Evolutionary conservation across 495 filamentous ascomycete genomes (phyloP).

Genomic region (Oleoguttula mirabilis): DNA sequence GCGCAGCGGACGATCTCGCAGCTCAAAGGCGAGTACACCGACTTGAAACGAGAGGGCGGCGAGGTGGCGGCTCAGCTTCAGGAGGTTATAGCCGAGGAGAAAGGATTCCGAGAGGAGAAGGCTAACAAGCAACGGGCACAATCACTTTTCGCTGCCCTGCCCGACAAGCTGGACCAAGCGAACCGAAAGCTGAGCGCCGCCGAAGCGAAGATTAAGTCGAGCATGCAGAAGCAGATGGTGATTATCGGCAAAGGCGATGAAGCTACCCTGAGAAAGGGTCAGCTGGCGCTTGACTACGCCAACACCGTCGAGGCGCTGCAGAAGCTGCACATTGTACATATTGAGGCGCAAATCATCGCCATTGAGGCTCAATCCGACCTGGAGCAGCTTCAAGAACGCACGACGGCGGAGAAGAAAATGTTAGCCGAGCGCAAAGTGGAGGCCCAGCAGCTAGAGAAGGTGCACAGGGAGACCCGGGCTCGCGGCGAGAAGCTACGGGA

Average conservation of each 20-base stretch:
- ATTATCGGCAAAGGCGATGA: slow-evolving; percentile 43
- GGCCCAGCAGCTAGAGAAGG: slow-evolving; percentile 28
- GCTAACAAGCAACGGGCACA: slow-evolving; percentile 45
- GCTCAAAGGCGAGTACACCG: slow-evolving; percentile 17
- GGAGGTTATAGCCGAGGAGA: slow-evolving; percentile 29
- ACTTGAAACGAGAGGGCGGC: slow-evolving; percentile 8
- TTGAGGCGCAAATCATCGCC: slow-evolving; percentile 53
- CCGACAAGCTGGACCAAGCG: slow-evolving; percentile 50
- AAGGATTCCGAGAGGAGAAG: slow-evolving; percentile 42
- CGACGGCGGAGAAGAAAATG: slow-evolving; percentile 42
- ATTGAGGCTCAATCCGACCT: slow-evolving; percentile 75
- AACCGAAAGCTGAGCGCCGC: slow-evolving; percentile 32
- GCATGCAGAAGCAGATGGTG: slow-evolving; percentile 34
- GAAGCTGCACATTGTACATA: slow-evolving; percentile 45
- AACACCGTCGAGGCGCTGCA: slow-evolving; percentile 49
- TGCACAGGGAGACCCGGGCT: slow-evolving; percentile 20
- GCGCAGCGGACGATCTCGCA: slow-evolving; percentile 30
- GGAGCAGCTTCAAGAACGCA: slow-evolving; percentile 48
- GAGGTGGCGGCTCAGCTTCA: slow-evolving; percentile 4
- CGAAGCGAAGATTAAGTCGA: slow-evolving; percentile 33
- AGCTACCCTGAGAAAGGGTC: slow-evolving; percentile 49
- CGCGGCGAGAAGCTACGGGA: slow-evolving; percentile 25
- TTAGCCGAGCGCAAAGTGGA: slow-evolving; percentile 38
- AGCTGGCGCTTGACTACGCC: slow-evolving; percentile 51
- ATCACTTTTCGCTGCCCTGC: slow-evolving; percentile 51